These are phyloP conservation scores for Paspalum vaginatum DNA, from an alignment of 176 grass and related monocot species.

Conservation along the genomic window DNA sequence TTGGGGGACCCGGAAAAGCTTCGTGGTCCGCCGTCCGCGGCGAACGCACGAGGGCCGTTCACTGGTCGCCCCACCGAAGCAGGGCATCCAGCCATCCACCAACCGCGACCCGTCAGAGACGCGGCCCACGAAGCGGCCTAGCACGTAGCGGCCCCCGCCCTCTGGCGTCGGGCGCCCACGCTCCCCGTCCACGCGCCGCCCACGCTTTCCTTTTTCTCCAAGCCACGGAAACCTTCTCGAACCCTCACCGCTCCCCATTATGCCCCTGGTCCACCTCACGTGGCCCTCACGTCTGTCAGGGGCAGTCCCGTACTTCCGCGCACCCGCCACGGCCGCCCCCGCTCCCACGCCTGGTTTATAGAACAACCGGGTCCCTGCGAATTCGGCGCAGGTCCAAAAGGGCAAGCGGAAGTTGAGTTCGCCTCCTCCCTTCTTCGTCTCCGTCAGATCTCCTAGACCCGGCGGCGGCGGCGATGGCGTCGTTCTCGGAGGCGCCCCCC, in stretches of 20 bases:
- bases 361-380: conserved; percentile 12
- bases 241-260: not conserved
- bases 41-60: not conserved
- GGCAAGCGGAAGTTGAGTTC: conserved; percentile 18
- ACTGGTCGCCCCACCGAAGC: not conserved
- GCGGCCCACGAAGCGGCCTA: not conserved
- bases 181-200: conserved; percentile 35
- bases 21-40: not conserved
- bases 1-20: not conserved
- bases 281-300: accelerated
- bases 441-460: not conserved
- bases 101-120: not conserved
- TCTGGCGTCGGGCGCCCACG: conserved; percentile 32
- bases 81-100: not conserved
- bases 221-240: conserved; percentile 55
- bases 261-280: not conserved
- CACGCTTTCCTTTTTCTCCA: conserved; percentile 38
- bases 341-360: not conserved
- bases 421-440: not conserved
- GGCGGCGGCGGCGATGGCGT: conserved; percentile 54
- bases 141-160: not conserved
- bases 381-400: conserved; percentile 31
- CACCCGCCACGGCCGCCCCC: not conserved
- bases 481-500: conserved; percentile 75
- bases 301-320: not conserved